Evolutionary conservation across 345 rosid genomes (phyloP).

Genomic region (Murraya paniculata): DNA sequence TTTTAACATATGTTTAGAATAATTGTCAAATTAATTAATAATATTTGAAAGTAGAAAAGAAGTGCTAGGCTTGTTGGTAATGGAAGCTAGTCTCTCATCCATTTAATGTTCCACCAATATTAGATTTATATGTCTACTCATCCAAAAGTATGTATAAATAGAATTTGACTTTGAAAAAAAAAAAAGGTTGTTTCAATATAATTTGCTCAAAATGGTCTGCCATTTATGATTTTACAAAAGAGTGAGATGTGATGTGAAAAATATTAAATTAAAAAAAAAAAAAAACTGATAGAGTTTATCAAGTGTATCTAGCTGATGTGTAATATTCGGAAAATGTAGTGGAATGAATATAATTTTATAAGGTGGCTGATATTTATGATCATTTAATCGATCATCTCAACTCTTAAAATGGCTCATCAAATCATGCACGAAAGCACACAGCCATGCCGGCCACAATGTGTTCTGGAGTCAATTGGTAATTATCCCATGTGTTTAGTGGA

Average conservation of each 20-base stretch:
- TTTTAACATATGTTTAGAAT: background rate
- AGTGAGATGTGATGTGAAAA: background rate
- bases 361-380: background rate
- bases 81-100: background rate
- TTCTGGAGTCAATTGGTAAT: background rate
- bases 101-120: background rate
- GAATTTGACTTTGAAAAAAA: background rate
- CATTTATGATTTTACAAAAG: background rate
- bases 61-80: background rate
- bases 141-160: background rate
- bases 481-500: background rate
- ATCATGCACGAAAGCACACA: background rate
- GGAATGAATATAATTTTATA: too few species aligned
- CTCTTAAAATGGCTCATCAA: background rate
- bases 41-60: background rate
- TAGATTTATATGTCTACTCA: background rate
- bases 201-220: background rate
- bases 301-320: too few species aligned
- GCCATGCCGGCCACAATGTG: constrained; percentile 10
- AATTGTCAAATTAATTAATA: background rate
- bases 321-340: too few species aligned
- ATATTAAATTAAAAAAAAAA: too few species aligned
- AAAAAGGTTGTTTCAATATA: background rate
- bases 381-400: background rate
- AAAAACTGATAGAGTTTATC: too few species aligned